Percentiles rank a stretch among this genome's conserved stretches.
Evolutionary conservation across 164 flowering plant species (phyloP).

Genomic region (Saururus chinensis): DNA sequence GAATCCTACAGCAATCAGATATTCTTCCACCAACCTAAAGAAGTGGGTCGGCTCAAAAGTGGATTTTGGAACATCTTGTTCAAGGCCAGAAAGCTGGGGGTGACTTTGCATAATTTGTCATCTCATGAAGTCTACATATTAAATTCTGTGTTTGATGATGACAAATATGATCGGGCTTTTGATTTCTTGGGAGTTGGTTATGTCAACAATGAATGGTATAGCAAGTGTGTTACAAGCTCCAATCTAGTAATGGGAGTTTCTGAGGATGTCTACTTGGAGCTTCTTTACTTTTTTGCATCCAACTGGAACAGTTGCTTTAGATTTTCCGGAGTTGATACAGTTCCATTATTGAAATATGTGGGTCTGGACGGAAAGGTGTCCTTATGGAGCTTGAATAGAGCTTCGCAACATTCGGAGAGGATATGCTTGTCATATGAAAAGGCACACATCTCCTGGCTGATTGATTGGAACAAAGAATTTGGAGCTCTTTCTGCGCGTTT

Average conservation of each 20-base stretch:
- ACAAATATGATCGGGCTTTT: slow-evolving; percentile 5
- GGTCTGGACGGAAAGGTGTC: slow-evolving; percentile 2
- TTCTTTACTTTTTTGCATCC: slow-evolving; percentile 17
- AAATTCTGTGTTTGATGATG: slow-evolving; percentile 4
- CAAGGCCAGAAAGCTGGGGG: slow-evolving; percentile 19
- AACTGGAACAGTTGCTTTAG: background rate
- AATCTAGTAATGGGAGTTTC: slow-evolving; percentile 9
- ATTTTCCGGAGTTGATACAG: slow-evolving; percentile 1
- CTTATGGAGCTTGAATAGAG: slow-evolving; percentile 2
- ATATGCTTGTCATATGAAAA: slow-evolving; percentile 1
- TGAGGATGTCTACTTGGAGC: slow-evolving; percentile 13
- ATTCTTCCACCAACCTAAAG: slow-evolving; percentile 15
- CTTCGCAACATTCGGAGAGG: background rate
- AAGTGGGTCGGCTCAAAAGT: slow-evolving; percentile 16
- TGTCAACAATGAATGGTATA: slow-evolving; percentile 7
- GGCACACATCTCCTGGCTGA: slow-evolving; percentile 10
- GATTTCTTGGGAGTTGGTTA: slow-evolving; percentile 12
- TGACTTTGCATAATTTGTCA: slow-evolving; percentile 17
- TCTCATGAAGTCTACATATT: slow-evolving; percentile 14
- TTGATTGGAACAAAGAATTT: slow-evolving; percentile 17
- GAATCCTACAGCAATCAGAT: slow-evolving; percentile 12
- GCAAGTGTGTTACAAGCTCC: slow-evolving; percentile 7
- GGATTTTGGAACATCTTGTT: slow-evolving; percentile 20
- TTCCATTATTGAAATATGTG: slow-evolving; percentile 10
- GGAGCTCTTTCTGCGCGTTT: slow-evolving; percentile 2